Base-by-base conservation (phyloP, 768 basidiomycete species). In the Russula emetica region DNA sequence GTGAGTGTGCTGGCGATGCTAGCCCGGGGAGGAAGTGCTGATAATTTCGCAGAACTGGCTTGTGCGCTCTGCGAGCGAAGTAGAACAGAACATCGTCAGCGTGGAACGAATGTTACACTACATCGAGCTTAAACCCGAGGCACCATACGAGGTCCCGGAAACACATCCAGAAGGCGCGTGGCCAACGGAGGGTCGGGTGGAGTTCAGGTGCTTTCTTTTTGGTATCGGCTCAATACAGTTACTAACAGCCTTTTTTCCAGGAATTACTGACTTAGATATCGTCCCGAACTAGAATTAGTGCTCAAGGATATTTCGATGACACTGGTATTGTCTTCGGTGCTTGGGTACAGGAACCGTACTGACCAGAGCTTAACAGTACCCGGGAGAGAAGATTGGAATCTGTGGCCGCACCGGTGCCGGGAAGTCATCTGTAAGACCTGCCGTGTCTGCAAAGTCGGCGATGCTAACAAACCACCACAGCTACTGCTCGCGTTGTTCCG, bases 41-140 rank as follows among this genome's bases (percentile, higher is more conserved):
- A 60, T 6, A 18, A 11, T n/a, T 18, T 22, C 36, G 36, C 66
- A 90, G 86, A 90, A 91, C 70, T 90, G 89, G 89, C 79, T 92
- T 7, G 90, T 92, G 30, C 83, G 90, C 34, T 86, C 86, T 16
- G 86, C 88, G 3, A 89, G 86, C 69, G 94, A 95, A 73, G 90
- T 94, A 14, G 94, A 96, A 71, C 90, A 94, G 69, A 92, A 91
- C 68, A 87, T 93, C 69, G 91, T 94, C 64, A 91, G 90, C 70
- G 89, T 92, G 18, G 94, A 96, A 72, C 86, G 93, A 6, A 88
- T 95, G 58, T 73, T 90, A 30, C 86, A 94, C 69, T 95, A 97
- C 70, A 85, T 85, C 30, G 78, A 87, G 8, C 78, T 96, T 20
- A 70, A 78, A 20, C 78, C 85, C 0, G 95, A 98, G 74, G 92